Base-by-base conservation (phyloP, 2,329 filamentous ascomycete species). In the Colletotrichum cuscutae region DNA sequence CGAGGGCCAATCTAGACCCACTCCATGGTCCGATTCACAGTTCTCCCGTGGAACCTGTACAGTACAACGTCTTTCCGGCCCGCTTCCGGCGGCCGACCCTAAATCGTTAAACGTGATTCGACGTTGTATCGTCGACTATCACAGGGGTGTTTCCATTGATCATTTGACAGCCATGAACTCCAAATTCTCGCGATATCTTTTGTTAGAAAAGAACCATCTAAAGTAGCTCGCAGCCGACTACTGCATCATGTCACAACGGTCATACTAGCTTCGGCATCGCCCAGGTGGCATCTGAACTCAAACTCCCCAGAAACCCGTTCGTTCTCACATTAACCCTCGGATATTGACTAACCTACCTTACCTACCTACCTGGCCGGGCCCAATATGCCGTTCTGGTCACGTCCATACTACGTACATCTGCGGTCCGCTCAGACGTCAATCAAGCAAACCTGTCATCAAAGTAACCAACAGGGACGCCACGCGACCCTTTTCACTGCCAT, bases 21-120 rank as follows among this genome's bases (percentile, higher is more conserved):
- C 70, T 69, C 52, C 53, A 72, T 69, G 70, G 59, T 69, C 65
- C 62, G 70, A 72, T 72, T 53, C 58, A 26, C n/a, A 53, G 35
- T 53, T 26, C 46, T 24, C 42, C n/a, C 60, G 46, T n/a, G 60
- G 46, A n/a, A 63, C 30, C 42, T 35, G 46, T 26, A 26, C 4
- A 26, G 26, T 26, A 63, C 46, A 32, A 52, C 35, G 30, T 59
- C 65, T 42, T 69, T 54, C 68, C 26, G 59, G 65, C 46, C 70
- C n/a, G 59, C 59, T 59, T 56, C 58, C 65, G 65, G 70, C 59
- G 65, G 57, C 54, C 58, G 59, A 26, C 68, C 67, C 30, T 37
- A 22, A 56, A 37, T 35, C n/a, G 12, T 15, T 30, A 12, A 49
- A 49, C 42, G 42, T 49, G 42, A 49, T 49, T 49, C 42, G 42